phyloP scores from a whole-genome alignment of 805 yeast species.

The Barnettozyma pratensis region DNA sequence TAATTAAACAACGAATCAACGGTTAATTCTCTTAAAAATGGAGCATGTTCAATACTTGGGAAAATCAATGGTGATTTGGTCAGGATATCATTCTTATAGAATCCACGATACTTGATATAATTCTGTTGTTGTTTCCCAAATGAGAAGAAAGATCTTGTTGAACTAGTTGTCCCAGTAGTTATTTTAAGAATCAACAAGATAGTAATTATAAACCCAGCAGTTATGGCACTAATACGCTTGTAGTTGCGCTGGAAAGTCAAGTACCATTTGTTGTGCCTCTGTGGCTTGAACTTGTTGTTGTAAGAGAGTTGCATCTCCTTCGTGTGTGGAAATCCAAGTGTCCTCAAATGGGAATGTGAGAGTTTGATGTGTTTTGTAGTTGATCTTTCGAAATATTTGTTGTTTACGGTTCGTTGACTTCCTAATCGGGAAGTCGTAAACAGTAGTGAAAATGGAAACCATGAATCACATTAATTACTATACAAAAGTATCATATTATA shows the following conservation, averaged over 20 bases:
- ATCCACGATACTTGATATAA: slow-evolving; percentile 36
- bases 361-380: background rate
- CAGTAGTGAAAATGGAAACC: background rate
- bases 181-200: slow-evolving; percentile 2
- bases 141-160: background rate
- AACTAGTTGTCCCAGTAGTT: background rate
- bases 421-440: background rate
- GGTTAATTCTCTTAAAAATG: slow-evolving; percentile 51
- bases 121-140: slow-evolving; percentile 4
- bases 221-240: slow-evolving; percentile 10
- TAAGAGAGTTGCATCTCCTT: slow-evolving; percentile 22
- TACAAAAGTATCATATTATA: too few relatives aligned
- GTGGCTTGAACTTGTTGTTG: slow-evolving; percentile 25
- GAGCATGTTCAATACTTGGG: slow-evolving; percentile 74
- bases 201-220: background rate
- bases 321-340: background rate
- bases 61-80: slow-evolving; percentile 52
- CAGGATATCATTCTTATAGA: slow-evolving; percentile 39
- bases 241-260: slow-evolving; percentile 9
- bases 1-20: slow-evolving; percentile 46
- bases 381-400: background rate
- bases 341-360: background rate
- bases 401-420: background rate
- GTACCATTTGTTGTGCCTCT: slow-evolving; percentile 9
- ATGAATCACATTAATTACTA: background rate